Base-by-base conservation (phyloP, 1,284 basidiomycete species). In the Tylopilus orsonianus region DNA sequence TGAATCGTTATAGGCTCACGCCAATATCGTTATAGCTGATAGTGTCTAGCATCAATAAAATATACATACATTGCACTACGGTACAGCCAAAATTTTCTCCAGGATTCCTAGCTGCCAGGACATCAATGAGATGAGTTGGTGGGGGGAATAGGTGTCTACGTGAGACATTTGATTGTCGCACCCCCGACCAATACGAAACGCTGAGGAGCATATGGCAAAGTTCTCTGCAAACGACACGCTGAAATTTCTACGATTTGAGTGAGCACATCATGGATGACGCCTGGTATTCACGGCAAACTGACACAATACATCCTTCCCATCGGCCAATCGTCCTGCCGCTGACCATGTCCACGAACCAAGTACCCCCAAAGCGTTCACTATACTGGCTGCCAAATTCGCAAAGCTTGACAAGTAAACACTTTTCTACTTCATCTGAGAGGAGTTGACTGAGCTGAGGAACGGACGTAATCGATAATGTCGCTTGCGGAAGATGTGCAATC, bases 251-350 rank as follows among this genome's bases (percentile, higher is more conserved):
- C 13, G 34, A 18, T 5, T 27, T 8, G 2, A 32, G 36, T 62
- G 8, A 58, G 35, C 5, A 55, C 36, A 19, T 37, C 16, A 47
- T 14, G 9, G 3, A 8, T 48, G 54, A 16, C 50, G 16, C 36
- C 12, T 12, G 27, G 27, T n/a, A 32, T 37, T 41, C 30, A 18
- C 41, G 35, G 50, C 24, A 41, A 23, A 76, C 87, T 65, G 59
- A 90, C 87, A 90, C 55, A 23, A 83, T 79, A 53, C 79, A 82
- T 5, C 86, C 84, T 54, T 90, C 87, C 87, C 87, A 90, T 56
- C 85, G 75, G 9, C 85, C 87, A n/a, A 90, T 77, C 46, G 81
- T 83, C 48, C 80, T 75, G 39, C 80, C 78, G 40, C 74, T 74
- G 37, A 79, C 65, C 41, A 80, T 64, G 57, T 90, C 87, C 12